Conservation (phyloP, 2,329 filamentous ascomycete species). For the Sporothrix mexicana region DNA sequence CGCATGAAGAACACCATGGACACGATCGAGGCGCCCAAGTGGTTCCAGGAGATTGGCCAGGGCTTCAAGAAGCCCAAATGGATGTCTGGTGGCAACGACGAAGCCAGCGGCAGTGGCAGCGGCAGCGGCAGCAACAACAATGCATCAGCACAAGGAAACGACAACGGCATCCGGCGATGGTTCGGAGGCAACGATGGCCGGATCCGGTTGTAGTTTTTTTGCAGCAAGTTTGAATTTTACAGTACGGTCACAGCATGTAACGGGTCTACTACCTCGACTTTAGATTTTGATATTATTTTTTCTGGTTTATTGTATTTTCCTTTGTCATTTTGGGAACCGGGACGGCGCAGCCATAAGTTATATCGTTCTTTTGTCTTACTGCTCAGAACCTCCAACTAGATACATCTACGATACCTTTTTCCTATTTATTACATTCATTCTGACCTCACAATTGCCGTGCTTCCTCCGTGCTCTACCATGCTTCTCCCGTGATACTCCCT, state of each 20-base stretch:
- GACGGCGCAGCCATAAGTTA: neutral
- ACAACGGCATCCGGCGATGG: constrained; percentile 58
- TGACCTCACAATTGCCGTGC: neutral
- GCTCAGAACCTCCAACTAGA: constrained; percentile 4
- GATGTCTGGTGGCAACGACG: constrained; percentile 67
- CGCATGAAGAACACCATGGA: constrained; percentile 93
- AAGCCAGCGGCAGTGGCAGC: constrained; percentile 42
- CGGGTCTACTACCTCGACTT: neutral
- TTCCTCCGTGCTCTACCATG: neutral
- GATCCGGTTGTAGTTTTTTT: constrained; percentile 41
- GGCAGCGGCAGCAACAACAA: constrained; percentile 32
- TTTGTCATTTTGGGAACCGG: constrained; percentile 17
- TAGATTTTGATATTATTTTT: constrained; percentile 6
- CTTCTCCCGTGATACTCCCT: neutral
- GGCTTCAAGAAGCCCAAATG: constrained; percentile 79
- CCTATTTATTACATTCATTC: neutral
- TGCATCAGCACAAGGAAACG: constrained; percentile 30
- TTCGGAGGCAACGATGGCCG: constrained; percentile 58
- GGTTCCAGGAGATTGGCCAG: constrained; percentile 74
- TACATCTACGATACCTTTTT: constrained; percentile 15
- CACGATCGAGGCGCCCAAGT: constrained; percentile 77
- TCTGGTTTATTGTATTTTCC: constrained; percentile 3
- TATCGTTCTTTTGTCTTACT: constrained; percentile 5
- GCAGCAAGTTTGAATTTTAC: neutral
- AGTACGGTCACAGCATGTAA: neutral